These are phyloP conservation scores for Rickenella mellea DNA, from an alignment of 768 basidiomycete species.

Conservation along the genomic window DNA sequence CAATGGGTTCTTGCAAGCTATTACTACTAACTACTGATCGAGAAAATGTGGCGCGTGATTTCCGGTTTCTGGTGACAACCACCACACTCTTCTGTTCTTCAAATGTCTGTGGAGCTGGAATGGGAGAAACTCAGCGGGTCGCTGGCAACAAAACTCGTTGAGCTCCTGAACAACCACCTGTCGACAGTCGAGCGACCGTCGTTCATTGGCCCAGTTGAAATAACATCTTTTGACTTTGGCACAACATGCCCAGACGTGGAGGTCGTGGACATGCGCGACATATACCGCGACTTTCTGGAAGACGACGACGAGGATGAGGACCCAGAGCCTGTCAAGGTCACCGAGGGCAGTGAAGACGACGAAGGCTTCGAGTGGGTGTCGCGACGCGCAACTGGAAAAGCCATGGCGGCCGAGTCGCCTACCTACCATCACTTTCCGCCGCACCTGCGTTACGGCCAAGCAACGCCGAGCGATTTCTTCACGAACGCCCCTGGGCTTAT, in stretches of 20 bases:
- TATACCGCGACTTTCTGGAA: conserved; percentile 90
- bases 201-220: conserved; percentile 87
- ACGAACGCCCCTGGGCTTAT: conserved; percentile 41
- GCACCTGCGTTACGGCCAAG: conserved; percentile 45
- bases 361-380: conserved; percentile 81
- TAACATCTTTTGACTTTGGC: conserved; percentile 85
- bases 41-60: too few relatives aligned
- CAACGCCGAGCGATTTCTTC: conserved; percentile 49
- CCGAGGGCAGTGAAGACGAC: conserved; percentile 41
- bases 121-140: conserved; percentile 77
- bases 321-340: conserved; percentile 9
- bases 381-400: conserved; percentile 46
- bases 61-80: too few relatives aligned
- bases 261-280: conserved; percentile 85
- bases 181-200: conserved; percentile 66
- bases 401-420: conserved; percentile 39
- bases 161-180: conserved; percentile 74
- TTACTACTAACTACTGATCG: too few relatives aligned
- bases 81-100: too few relatives aligned
- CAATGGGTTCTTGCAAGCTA: too few relatives aligned
- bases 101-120: conserved; percentile 95
- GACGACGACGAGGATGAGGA: conserved; percentile 43
- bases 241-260: conserved; percentile 75
- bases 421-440: conserved; percentile 67
- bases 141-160: conserved; percentile 59